Percentiles rank a stretch among this genome's conserved stretches.
These are phyloP conservation scores for Athelia psychrophila DNA, from an alignment of 1,284 basidiomycete genomes.

Conservation along the genomic window DNA sequence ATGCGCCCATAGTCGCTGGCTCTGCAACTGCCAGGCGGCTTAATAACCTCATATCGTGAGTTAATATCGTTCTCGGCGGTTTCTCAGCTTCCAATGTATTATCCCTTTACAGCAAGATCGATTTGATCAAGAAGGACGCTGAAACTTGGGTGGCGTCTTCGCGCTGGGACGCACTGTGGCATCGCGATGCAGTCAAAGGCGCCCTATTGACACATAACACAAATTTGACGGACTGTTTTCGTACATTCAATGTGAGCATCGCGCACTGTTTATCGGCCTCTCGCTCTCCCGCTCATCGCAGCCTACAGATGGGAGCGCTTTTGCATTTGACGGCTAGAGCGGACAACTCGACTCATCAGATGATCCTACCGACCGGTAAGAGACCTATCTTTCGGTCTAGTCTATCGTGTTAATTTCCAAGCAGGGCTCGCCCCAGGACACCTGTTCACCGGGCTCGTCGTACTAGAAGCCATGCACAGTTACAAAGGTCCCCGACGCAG, in stretches of 20 bases:
- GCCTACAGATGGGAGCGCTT: background rate
- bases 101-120: background rate
- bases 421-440: background rate
- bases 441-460: background rate
- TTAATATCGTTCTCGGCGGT: background rate
- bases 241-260: background rate
- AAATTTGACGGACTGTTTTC: background rate
- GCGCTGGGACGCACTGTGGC: background rate
- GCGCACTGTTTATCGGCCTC: background rate
- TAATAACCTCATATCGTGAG: background rate
- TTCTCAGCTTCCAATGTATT: background rate
- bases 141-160: background rate
- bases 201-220: background rate
- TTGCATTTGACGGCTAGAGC: background rate
- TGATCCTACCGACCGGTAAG: background rate
- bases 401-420: background rate
- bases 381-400: background rate
- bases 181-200: background rate
- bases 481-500: background rate
- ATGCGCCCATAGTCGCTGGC: background rate
- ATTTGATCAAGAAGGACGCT: background rate
- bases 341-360: background rate
- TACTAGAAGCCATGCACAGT: background rate
- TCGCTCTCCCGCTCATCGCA: background rate
- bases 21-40: background rate